phyloP scores from a whole-genome alignment of 2,329 filamentous ascomycete species.

The Fusarium sterilihyphosum region DNA sequence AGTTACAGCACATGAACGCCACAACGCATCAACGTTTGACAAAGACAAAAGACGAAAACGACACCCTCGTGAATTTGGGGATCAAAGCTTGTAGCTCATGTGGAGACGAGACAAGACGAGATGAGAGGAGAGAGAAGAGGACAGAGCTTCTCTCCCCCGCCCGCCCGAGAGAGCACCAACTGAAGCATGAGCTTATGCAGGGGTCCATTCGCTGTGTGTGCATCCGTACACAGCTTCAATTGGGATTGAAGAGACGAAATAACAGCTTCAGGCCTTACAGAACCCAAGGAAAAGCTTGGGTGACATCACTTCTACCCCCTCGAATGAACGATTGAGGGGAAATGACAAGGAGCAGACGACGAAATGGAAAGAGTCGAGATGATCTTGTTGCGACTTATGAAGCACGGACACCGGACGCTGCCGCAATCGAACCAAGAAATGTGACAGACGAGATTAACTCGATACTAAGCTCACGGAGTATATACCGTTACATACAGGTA shows the following conservation, averaged over 20 bases:
- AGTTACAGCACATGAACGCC: conserved; percentile 17
- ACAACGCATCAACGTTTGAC: conserved; percentile 7
- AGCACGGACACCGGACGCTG: conserved; percentile 8
- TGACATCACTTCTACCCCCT: conserved; percentile 29
- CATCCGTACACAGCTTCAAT: background rate
- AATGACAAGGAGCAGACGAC: conserved; percentile 3
- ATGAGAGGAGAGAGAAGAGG: background rate
- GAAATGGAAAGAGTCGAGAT: background rate
- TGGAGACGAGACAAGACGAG: background rate
- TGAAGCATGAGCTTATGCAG: background rate
- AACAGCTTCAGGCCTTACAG: conserved; percentile 9
- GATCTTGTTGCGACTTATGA: background rate
- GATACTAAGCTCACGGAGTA: too few species aligned
- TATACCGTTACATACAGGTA: too few species aligned
- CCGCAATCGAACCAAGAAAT: background rate
- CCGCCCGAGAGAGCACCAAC: background rate
- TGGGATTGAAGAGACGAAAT: background rate
- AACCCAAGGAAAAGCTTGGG: conserved; percentile 4
- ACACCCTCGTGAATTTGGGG: background rate
- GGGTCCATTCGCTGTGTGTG: background rate
- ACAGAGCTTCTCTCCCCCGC: background rate
- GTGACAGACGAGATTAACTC: background rate
- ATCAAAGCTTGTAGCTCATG: background rate
- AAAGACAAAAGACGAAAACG: background rate
- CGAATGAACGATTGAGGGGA: conserved; percentile 28